Conservation (phyloP, 352 stramenopile genomes). For the Globisporangium emineosum region DNA sequence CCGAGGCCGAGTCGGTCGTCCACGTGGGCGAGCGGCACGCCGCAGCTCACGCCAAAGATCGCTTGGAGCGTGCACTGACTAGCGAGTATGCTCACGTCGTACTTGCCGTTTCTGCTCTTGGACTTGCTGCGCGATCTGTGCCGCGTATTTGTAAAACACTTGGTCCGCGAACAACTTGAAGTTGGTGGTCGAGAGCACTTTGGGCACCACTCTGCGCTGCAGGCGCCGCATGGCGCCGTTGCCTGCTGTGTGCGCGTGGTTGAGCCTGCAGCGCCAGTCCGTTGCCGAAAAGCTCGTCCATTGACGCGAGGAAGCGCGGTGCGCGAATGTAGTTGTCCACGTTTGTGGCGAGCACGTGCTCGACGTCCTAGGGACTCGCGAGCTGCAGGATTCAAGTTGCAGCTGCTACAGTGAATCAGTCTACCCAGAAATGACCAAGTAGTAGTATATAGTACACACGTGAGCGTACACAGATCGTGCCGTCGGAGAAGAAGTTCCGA, state of each 20-base stretch:
- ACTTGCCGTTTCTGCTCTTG: too few relatives aligned
- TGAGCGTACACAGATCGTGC: slow-evolving; percentile 3
- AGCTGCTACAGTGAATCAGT: neutral
- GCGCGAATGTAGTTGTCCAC: slow-evolving; percentile 25
- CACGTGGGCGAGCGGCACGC: neutral
- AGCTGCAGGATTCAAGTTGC: too few relatives aligned
- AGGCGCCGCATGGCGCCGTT: slow-evolving; percentile 28
- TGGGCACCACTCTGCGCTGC: slow-evolving; percentile 47
- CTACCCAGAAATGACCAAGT: neutral
- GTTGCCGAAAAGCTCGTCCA: slow-evolving; percentile 5
- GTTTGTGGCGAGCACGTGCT: slow-evolving; percentile 23
- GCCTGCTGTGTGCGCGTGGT: slow-evolving; percentile 9
- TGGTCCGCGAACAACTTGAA: neutral
- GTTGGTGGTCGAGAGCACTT: slow-evolving; percentile 44
- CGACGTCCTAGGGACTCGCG: slow-evolving; percentile 16
- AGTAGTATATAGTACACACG: neutral
- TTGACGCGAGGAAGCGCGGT: too few relatives aligned
- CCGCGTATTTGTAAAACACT: too few relatives aligned
- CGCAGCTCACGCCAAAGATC: neutral
- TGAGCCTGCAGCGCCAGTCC: slow-evolving; percentile 15
- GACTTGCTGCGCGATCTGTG: too few relatives aligned
- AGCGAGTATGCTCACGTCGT: too few relatives aligned
- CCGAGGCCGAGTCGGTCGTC: slow-evolving; percentile 17
- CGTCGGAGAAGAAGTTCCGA: slow-evolving; percentile 9
- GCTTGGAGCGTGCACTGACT: slow-evolving; percentile 1